Evolutionary conservation across 2,329 filamentous ascomycete species (phyloP).

Genomic region (Talaromyces sp.): DNA sequence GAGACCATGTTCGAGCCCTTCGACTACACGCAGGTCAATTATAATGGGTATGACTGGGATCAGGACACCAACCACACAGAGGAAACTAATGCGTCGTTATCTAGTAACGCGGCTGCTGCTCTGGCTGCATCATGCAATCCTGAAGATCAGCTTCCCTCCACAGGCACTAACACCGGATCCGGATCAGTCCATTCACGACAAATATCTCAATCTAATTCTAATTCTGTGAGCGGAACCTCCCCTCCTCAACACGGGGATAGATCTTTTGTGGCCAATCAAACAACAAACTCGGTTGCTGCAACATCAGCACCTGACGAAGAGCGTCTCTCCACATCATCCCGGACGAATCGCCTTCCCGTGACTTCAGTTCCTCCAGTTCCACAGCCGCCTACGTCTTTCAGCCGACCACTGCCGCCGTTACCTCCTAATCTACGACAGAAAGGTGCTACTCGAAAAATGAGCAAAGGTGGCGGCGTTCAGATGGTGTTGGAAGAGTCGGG

Average conservation of each 20-base stretch:
- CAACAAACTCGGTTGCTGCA: conserved; percentile 1
- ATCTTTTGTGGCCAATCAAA: conserved; percentile 21
- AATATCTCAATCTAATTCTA: conserved; percentile 35
- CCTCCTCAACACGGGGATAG: conserved; percentile 32
- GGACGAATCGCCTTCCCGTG: conserved; percentile 20
- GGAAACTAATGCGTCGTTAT: conserved; percentile 11
- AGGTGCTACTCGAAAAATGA: conserved; percentile 67
- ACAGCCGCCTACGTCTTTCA: conserved; percentile 36
- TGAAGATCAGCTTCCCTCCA: conserved; percentile 35
- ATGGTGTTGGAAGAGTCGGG: conserved; percentile 85
- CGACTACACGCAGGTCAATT: conserved; percentile 83
- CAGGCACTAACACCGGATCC: conserved; percentile 20
- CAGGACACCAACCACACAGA: background rate
- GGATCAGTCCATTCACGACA: conserved; percentile 32
- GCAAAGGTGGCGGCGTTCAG: conserved; percentile 79
- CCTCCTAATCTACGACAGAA: conserved; percentile 47
- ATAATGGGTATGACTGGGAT: conserved; percentile 41
- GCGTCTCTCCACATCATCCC: conserved; percentile 23
- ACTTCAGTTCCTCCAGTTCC: conserved; percentile 25
- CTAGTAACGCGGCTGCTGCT: conserved; percentile 38
- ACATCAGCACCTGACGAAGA: conserved; percentile 21
- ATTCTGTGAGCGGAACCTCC: conserved; percentile 30
- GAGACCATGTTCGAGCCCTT: conserved; percentile 92
- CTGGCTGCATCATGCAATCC: conserved; percentile 40
- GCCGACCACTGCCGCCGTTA: conserved; percentile 36